phyloP scores from a whole-genome alignment of 441 rosid genomes.

The Gossypium aridum region DNA sequence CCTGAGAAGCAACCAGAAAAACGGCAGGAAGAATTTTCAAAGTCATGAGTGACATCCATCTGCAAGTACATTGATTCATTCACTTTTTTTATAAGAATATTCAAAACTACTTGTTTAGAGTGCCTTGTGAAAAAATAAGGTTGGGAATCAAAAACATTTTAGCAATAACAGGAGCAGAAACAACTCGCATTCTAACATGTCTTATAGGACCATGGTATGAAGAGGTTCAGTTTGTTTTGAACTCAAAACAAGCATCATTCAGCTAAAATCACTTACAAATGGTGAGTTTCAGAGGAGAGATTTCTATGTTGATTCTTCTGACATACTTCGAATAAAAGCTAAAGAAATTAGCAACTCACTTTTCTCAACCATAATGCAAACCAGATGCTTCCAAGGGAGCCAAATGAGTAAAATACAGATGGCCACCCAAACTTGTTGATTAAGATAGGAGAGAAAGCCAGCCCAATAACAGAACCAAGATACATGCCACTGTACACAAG shows the following conservation, averaged over 20 bases:
- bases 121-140: background rate
- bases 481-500: conserved; percentile 97
- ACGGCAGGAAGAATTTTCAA: background rate
- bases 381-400: conserved; percentile 95
- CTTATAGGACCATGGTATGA: background rate
- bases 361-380: conserved; percentile 67
- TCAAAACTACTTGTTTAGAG: background rate
- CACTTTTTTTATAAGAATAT: background rate
- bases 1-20: conserved; percentile 41
- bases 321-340: background rate
- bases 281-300: background rate
- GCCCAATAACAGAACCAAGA: conserved; percentile 93
- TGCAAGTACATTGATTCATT: conserved; percentile 11
- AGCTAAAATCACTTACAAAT: background rate
- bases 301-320: background rate
- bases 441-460: conserved; percentile 80
- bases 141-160: background rate
- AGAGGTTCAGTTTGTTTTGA: background rate
- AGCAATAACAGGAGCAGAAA: background rate
- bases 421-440: conserved; percentile 93
- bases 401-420: conserved; percentile 88
- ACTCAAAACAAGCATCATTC: background rate
- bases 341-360: conserved; percentile 33
- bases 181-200: background rate
- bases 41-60: conserved; percentile 3